Base-by-base conservation (phyloP, 2,329 filamentous ascomycete species). In the Massarina eburnea region DNA sequence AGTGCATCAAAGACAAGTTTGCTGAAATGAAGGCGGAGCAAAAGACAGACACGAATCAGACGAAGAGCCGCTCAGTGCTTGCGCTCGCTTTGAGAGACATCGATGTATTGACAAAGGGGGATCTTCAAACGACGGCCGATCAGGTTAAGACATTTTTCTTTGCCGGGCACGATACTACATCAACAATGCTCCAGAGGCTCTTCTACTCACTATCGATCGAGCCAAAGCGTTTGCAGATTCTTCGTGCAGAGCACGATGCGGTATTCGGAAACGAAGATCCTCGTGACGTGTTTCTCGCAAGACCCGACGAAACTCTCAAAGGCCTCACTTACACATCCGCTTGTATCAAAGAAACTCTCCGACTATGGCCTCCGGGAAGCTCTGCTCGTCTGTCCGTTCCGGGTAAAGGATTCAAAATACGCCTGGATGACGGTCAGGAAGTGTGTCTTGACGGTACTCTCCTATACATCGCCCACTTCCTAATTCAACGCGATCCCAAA, bases 261-360 rank as follows among this genome's bases (percentile, higher is more conserved):
- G 64, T 83, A n/a, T 75, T 82, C 33, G 79, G 79, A 4, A 36
- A 70, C 0, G 66, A 74, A 22, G 59, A 68, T 12, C 69, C 73
- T 0, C 68, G 66, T n/a, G 56, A 64, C 1, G 59, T 68, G 5
- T 67, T 82, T 37, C 60, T 68, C 24, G 54, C 69, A 2, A 68
- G 74, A 24, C 74, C 77, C 0, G 66, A 73, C 18, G 66, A 79
- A 2, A 71, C 81, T 15, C 77, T 79, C 59, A 70, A 74, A 49
- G 52, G 50, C 8, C 70, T 83, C 20, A 68, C 73, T 1, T 82
- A 80, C 58, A 80, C 79, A 3, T 66, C 68, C 5, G 80, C 79
- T 5, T 73, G 79, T 19, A 74, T 81, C 50, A 79, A 79, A 49
- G 80, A 83, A 61, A 72, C 74, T 1, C 66, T 83, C 6, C 73